These are phyloP conservation scores for Pichia deserticola DNA, from an alignment of 805 yeast genomes.

Conservation along the genomic window DNA sequence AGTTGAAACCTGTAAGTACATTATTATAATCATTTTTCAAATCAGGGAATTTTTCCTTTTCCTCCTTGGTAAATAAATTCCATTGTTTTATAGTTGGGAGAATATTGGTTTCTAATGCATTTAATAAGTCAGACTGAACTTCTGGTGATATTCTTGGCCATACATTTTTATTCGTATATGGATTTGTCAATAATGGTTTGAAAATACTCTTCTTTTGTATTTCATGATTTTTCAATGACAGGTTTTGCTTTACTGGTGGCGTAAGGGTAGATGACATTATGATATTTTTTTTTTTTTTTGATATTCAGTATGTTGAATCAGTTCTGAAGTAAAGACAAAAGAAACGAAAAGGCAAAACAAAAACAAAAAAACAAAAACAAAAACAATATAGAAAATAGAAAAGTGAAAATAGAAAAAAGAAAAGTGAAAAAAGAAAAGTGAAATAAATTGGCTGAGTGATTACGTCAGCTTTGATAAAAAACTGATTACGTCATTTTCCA, in stretches of 20 bases:
- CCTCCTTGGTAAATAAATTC: conserved; percentile 18
- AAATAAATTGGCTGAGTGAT: too few relatives aligned
- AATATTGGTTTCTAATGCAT: conserved; percentile 12
- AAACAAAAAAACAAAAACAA: too few relatives aligned
- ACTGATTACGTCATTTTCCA: too few relatives aligned
- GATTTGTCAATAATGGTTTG: conserved; percentile 59
- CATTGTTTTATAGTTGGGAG: conserved; percentile 14
- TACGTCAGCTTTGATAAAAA: too few relatives aligned
- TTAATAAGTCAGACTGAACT: conserved; percentile 24
- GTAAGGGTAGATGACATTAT: not conserved
- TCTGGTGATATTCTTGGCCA: conserved; percentile 37
- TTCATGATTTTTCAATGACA: conserved; percentile 6
- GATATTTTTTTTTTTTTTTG: too few relatives aligned
- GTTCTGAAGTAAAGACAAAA: too few relatives aligned
- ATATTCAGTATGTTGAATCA: too few relatives aligned
- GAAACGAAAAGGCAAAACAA: too few relatives aligned
- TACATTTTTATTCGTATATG: conserved; percentile 38
- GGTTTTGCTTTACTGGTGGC: not conserved
- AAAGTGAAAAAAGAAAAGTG: too few relatives aligned
- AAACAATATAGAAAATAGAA: too few relatives aligned
- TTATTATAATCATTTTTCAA: conserved; percentile 4
- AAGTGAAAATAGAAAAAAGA: too few relatives aligned
- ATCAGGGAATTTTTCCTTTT: conserved; percentile 16
- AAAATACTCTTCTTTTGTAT: conserved; percentile 43
- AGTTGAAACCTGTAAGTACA: conserved; percentile 46